A percentile compares a stretch with the other conserved stretches of the same genome.
Conservation (phyloP, 305 asterid species). For the Stenogyne calaminthoides region DNA sequence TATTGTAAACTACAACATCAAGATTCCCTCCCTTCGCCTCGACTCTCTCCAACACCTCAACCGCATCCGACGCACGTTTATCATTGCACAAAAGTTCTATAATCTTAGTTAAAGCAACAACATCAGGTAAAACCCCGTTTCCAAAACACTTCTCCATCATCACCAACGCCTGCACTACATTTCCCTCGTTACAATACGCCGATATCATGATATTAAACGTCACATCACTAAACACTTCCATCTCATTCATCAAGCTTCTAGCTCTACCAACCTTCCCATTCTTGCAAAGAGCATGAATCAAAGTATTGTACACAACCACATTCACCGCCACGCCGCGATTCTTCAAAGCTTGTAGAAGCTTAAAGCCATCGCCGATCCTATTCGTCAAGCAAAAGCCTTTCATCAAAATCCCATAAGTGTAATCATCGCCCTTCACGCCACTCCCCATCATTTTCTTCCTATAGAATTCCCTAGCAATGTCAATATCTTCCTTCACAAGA, state of each 20-base stretch:
- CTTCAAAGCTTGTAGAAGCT: conserved; percentile 79
- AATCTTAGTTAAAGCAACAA: conserved; percentile 64
- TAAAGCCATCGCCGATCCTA: conserved; percentile 83
- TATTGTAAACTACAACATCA: conserved; percentile 74
- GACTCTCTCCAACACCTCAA: conserved; percentile 66
- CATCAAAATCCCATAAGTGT: conserved; percentile 87
- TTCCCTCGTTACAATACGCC: conserved; percentile 69
- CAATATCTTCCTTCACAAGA: conserved; percentile 83
- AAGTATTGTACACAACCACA: conserved; percentile 69
- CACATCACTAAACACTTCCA: conserved; percentile 63
- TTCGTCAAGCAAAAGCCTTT: conserved; percentile 91
- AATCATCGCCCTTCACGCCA: conserved; percentile 76
- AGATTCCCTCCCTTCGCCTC: conserved; percentile 65
- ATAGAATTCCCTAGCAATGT: conserved; percentile 81
- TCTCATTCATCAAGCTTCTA: conserved; percentile 72
- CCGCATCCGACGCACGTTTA: conserved; percentile 66
- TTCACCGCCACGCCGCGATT: conserved; percentile 47
- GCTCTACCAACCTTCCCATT: conserved; percentile 86
- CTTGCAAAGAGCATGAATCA: conserved; percentile 79
- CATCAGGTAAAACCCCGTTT: conserved; percentile 66
- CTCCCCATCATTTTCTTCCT: conserved; percentile 73
- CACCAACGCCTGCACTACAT: conserved; percentile 71
- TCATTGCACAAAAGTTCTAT: conserved; percentile 52
- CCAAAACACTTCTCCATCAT: conserved; percentile 73
- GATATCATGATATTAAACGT: conserved; percentile 76